Percentiles rank a stretch among this genome's conserved stretches.
phyloP scores from a whole-genome alignment of 1,139 yeast genomes.

The Lodderomyces metapsilosis region DNA sequence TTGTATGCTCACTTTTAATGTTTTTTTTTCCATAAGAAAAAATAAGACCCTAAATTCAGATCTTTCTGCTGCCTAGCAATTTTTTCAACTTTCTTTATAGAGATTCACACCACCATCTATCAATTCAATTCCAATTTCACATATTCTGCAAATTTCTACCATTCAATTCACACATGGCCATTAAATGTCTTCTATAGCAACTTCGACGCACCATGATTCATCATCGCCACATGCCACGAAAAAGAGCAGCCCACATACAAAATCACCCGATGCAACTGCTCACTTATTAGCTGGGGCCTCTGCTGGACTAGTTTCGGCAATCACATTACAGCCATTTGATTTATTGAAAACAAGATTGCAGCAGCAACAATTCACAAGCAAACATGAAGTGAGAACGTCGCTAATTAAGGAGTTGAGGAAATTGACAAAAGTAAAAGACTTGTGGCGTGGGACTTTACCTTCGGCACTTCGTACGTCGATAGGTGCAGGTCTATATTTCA shows the following conservation, averaged over 20 bases:
- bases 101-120: background rate
- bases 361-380: conserved; percentile 52
- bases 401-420: conserved; percentile 45
- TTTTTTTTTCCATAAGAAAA: no score
- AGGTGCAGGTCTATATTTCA: conserved; percentile 85
- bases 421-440: conserved; percentile 46
- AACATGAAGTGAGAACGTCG: conserved; percentile 37
- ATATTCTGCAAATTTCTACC: background rate
- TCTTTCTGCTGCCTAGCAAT: no score
- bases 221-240: background rate
- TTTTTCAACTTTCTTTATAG: no score
- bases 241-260: background rate
- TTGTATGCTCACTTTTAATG: background rate
- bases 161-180: background rate
- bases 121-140: background rate
- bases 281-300: conserved; percentile 81
- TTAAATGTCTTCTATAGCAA: conserved; percentile 6
- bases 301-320: conserved; percentile 85
- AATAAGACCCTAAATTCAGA: no score
- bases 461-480: conserved; percentile 86
- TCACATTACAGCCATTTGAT: conserved; percentile 86
- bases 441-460: conserved; percentile 95
- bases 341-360: conserved; percentile 86
- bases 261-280: conserved; percentile 19
- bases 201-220: background rate